Percentiles rank a stretch among this genome's conserved stretches.
These are phyloP conservation scores for Astrocystis sublimbata DNA, from an alignment of 495 filamentous ascomycete genomes.

Conservation along the genomic window DNA sequence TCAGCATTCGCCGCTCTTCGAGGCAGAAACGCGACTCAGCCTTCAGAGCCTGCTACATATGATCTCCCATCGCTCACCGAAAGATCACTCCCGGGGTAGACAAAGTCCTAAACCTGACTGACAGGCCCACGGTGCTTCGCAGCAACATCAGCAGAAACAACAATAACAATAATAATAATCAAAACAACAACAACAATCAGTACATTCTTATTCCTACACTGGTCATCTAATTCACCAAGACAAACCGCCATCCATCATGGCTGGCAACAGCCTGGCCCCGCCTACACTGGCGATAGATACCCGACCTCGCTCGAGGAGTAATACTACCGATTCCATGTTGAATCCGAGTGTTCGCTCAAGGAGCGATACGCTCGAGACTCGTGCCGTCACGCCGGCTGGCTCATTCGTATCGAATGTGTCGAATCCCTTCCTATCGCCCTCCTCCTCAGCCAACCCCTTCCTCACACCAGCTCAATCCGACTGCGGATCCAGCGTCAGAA, in stretches of 20 bases:
- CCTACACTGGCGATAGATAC: conserved; percentile 28
- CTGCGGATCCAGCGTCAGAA: conserved; percentile 28
- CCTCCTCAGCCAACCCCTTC: conserved; percentile 28
- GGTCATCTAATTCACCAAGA: neutral
- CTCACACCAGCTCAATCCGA: conserved; percentile 29
- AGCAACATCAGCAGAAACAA: neutral
- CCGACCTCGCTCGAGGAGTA: conserved; percentile 29
- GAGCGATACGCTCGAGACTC: conserved; percentile 34
- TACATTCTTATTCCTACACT: too few species aligned
- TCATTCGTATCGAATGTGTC: conserved; percentile 30
- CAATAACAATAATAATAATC: neutral
- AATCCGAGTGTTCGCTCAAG: conserved; percentile 27
- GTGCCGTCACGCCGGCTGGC: conserved; percentile 25
- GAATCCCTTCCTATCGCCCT: conserved; percentile 33
- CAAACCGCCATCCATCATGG: conserved; percentile 17
- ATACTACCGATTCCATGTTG: conserved; percentile 27
- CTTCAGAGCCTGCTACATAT: conserved; percentile 8
- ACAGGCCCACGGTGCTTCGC: neutral
- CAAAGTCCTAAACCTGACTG: neutral
- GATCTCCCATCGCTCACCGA: conserved; percentile 4
- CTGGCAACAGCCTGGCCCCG: conserved; percentile 27
- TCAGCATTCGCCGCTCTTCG: conserved; percentile 13
- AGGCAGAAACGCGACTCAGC: conserved; percentile 13
- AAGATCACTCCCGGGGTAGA: neutral
- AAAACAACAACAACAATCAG: neutral